A percentile compares a stretch with the other conserved stretches of the same genome.
phyloP scores from a whole-genome alignment of 2,329 filamentous ascomycete species.

The Alternaria longipes region DNA sequence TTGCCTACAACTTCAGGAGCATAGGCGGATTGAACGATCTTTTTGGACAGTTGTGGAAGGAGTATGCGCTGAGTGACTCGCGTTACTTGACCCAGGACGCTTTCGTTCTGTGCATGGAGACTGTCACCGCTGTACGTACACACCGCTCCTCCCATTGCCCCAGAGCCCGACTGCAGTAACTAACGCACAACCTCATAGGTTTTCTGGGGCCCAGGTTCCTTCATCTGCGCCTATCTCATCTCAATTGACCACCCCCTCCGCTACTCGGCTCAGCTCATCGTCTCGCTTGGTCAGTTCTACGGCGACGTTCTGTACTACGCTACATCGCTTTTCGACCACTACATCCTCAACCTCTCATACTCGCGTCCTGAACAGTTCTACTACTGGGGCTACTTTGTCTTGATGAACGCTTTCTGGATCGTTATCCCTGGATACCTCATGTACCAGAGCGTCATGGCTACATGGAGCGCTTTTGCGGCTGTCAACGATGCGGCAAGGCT shows the following conservation, averaged over 20 bases:
- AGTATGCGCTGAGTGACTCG: slow-evolving; percentile 87
- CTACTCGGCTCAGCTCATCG: slow-evolving; percentile 67
- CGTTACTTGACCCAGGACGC: slow-evolving; percentile 80
- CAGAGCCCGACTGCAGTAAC: not conserved
- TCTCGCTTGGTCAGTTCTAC: slow-evolving; percentile 71
- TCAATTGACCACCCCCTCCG: slow-evolving; percentile 64
- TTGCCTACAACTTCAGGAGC: slow-evolving; percentile 71
- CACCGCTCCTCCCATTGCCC: not conserved
- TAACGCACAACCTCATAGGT: slow-evolving; percentile 52
- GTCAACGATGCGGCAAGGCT: slow-evolving; percentile 48
- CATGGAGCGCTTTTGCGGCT: slow-evolving; percentile 46
- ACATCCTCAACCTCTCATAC: slow-evolving; percentile 63
- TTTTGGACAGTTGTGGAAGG: slow-evolving; percentile 90
- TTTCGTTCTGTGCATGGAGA: slow-evolving; percentile 89
- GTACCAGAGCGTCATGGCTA: slow-evolving; percentile 46
- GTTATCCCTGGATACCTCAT: slow-evolving; percentile 61
- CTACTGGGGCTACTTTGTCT: slow-evolving; percentile 72
- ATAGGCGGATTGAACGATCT: slow-evolving; percentile 75
- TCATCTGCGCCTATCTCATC: slow-evolving; percentile 65
- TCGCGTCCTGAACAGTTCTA: slow-evolving; percentile 70
- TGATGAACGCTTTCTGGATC: slow-evolving; percentile 74
- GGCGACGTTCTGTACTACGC: slow-evolving; percentile 72
- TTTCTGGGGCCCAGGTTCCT: slow-evolving; percentile 70
- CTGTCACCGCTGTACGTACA: slow-evolving; percentile 74
- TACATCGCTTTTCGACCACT: slow-evolving; percentile 69